Conservation (phyloP, 75 land plant genomes). For the Picea sitchensis region DNA sequence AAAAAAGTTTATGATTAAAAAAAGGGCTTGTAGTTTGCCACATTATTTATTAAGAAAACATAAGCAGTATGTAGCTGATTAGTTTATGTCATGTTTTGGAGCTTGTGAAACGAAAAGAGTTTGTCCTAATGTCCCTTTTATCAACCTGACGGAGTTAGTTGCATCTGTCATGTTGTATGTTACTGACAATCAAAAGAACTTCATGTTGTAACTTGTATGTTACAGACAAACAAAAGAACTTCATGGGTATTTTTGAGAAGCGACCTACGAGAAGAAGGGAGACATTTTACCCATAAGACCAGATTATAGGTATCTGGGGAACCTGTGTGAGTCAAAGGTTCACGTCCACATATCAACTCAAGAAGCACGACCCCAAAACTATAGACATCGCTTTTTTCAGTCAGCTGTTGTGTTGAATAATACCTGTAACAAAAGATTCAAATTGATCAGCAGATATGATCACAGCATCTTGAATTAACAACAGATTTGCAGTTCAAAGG, state of each 20-base stretch:
- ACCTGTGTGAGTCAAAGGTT: constrained; percentile 58
- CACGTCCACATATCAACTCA: constrained; percentile 79
- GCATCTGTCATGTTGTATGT: not conserved
- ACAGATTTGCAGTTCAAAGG: not conserved
- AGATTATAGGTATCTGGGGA: constrained; percentile 69
- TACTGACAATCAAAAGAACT: not conserved
- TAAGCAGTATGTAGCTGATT: not conserved
- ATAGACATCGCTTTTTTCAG: constrained; percentile 71
- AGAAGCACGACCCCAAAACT: constrained; percentile 74
- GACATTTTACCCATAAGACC: constrained; percentile 56
- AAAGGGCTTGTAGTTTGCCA: not conserved
- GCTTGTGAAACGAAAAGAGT: not conserved
- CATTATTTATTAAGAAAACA: not conserved
- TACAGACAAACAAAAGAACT: not conserved
- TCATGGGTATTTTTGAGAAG: not conserved
- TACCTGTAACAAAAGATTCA: constrained; percentile 29
- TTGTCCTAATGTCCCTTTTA: not conserved
- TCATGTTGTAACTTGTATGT: too few relatives aligned
- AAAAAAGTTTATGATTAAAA: not conserved
- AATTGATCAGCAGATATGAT: not conserved
- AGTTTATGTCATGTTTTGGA: not conserved
- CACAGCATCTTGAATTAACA: not conserved
- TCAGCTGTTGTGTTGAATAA: constrained; percentile 56
- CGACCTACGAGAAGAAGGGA: not conserved
- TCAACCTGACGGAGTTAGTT: not conserved